These are phyloP conservation scores for Naganishia kalamii DNA, from an alignment of 768 basidiomycete species.

Conservation along the genomic window DNA sequence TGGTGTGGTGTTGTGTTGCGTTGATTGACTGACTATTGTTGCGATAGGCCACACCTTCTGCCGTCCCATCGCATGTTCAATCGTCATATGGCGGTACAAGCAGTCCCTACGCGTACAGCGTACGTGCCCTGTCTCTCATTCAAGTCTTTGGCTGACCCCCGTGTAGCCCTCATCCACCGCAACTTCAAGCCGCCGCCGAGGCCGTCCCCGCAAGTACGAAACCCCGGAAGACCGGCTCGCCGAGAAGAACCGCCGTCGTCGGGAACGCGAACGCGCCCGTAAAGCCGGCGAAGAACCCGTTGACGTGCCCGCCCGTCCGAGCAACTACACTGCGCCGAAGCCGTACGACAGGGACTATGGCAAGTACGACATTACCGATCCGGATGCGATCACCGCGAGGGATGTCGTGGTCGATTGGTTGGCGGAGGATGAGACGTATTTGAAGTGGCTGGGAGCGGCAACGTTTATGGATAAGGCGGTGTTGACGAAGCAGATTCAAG, in stretches of 20 bases:
- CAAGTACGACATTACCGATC: slow-evolving; percentile 2
- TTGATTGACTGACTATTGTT: neutral
- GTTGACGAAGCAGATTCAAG: neutral
- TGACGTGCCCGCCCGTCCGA: neutral
- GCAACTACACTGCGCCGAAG: neutral
- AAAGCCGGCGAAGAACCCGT: neutral
- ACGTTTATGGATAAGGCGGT: slow-evolving; percentile 5
- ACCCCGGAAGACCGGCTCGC: neutral
- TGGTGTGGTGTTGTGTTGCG: neutral
- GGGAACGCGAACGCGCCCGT: neutral
- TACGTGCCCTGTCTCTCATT: neutral
- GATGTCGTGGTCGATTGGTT: slow-evolving; percentile 8
- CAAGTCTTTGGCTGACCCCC: no score
- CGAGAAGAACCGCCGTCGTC: neutral
- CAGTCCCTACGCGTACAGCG: neutral
- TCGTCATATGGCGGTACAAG: neutral
- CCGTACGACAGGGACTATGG: neutral
- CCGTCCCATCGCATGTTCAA: neutral
- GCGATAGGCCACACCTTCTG: neutral
- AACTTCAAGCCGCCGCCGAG: neutral
- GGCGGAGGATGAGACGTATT: neutral
- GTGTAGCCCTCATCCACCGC: no score
- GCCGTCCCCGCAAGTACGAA: neutral
- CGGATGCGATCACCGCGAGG: slow-evolving; percentile 3
- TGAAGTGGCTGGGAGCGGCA: neutral